Base-by-base conservation (phyloP, 768 basidiomycete species). In the Guyanaporus albipodus region DNA sequence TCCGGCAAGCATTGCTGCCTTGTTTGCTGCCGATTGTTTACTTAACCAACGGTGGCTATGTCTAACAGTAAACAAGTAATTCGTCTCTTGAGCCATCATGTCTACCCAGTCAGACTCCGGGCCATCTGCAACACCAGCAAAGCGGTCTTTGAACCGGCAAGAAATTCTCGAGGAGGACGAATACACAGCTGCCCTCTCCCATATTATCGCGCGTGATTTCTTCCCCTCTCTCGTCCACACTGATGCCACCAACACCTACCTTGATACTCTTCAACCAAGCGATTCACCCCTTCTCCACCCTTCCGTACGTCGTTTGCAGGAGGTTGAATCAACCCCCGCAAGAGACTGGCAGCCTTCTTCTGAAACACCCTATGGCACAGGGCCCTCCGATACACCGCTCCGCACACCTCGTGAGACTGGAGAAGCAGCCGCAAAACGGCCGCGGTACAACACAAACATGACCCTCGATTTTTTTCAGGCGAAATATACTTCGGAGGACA, bases 191-290 rank as follows among this genome's bases (percentile, higher is more conserved):
- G 88, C 87, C 2, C 75, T 99, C 18, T 91, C 90, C 10, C 78
- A 83, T 38, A 97, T 98, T 59, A 98, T 98, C 59, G 87, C 90
- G 31, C 85, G 96, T 39, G 95, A 98, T 70, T 99, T 99, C 77
- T 99, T 98, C 61, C 96, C 96, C 0, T 91, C 91, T 11, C 79
- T 98, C 9, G 81, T 85, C 15, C 89, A 91, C 56, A 77, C 95
- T 22, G 89, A 94, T 56, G 88, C 91, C 17, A 88, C 90, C 26
- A 91, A 94, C 63, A 77, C 74, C 47, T 92, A 93, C 67, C 79
- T 95, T 19, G 83, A 87, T 50, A 91, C 91, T 4, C 69, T 91
- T 32, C 76, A 78, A 35, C 73, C 82, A n/a, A 73, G 82, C 50
- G 90, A 96, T 64, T 81, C 87, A 1, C 70, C 77, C 46, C 78